Conservation (phyloP, 805 yeast species). For the Yarrowia sp. region DNA sequence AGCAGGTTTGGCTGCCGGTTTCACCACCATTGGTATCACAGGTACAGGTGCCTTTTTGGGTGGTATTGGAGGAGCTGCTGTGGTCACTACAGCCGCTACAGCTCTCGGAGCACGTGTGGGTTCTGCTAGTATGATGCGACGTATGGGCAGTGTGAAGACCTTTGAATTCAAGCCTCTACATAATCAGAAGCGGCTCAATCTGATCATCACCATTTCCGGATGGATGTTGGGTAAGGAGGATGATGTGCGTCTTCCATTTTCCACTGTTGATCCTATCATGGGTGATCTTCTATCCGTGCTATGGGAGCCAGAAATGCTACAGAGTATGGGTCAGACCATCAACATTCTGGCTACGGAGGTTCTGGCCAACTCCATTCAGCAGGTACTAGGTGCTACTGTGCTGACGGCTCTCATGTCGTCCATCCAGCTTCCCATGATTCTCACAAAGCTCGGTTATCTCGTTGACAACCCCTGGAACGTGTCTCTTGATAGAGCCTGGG, state of each 20-base stretch:
- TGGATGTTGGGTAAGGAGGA: conserved; percentile 96
- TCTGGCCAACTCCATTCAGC: conserved; percentile 88
- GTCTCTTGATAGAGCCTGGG: conserved; percentile 94
- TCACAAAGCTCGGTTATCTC: conserved; percentile 82
- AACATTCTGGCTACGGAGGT: conserved; percentile 91
- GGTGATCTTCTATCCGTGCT: conserved; percentile 88
- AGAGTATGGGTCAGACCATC: conserved; percentile 94
- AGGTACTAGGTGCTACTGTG: conserved; percentile 87
- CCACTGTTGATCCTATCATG: conserved; percentile 96
- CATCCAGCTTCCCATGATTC: conserved; percentile 84
- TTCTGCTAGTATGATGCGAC: conserved; percentile 70
- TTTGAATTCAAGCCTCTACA: conserved; percentile 92
- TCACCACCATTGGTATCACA: conserved; percentile 87
- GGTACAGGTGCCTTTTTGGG: conserved; percentile 94
- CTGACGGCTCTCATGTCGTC: conserved; percentile 89
- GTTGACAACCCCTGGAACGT: conserved; percentile 98
- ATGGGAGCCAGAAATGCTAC: conserved; percentile 98
- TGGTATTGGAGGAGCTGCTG: conserved; percentile 94
- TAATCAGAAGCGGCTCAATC: conserved; percentile 81
- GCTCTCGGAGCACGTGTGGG: conserved; percentile 91
- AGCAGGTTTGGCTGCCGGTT: conserved; percentile 96
- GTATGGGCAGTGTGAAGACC: conserved; percentile 89
- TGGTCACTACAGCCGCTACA: conserved; percentile 88
- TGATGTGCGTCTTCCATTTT: conserved; percentile 93
- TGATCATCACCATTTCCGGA: conserved; percentile 87